Base-by-base conservation (phyloP, 129 eudicot species). In the Flaveria robusta region DNA sequence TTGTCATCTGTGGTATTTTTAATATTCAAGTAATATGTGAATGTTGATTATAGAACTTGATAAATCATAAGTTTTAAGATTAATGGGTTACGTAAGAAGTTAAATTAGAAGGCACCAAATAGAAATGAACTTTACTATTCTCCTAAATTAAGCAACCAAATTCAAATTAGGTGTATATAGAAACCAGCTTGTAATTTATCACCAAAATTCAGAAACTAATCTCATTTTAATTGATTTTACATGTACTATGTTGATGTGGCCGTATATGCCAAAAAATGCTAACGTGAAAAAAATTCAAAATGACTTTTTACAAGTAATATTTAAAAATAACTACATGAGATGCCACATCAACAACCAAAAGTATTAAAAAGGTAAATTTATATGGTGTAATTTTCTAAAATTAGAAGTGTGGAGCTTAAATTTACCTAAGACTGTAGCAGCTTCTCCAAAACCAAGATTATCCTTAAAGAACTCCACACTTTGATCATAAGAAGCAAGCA, bases 401-500 rank as follows among this genome's bases (percentile, higher is more conserved):
- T 12, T 24, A 59, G 2, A 60, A 24, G 20, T 31, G 24, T 59
- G 69, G 23, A 31, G 46, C 46, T 15, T 31, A 29, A 79, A 76
- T 88, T 68, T 78, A 93, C 97, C 97, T 56, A 90, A 5, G n/a
- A 93, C 79, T 23, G 98, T 90, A 69, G 97, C 82, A 70, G 78
- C 89, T 77, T 93, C 98, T 15, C 98, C 92, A 15, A 88, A 77
- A 39, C 86, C 90, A 75, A 88, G 97, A 76, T 77, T 43, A 31
- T 94, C 98, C 81, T 80, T 87, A 69, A 82, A 87, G 70, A 88
- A 88, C 87, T 94, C 98, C 12, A 81, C 88, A 83, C 90, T 80
- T 77, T 94, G 98, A 79, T 94, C 98, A 84, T 94, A 94, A 47
- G 98, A 94, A 29, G 98, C 97, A 74, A 94, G 97, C 97, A 91